Base-by-base conservation (phyloP, 768 basidiomycete species). In the Kwoniella dendrophila region DNA sequence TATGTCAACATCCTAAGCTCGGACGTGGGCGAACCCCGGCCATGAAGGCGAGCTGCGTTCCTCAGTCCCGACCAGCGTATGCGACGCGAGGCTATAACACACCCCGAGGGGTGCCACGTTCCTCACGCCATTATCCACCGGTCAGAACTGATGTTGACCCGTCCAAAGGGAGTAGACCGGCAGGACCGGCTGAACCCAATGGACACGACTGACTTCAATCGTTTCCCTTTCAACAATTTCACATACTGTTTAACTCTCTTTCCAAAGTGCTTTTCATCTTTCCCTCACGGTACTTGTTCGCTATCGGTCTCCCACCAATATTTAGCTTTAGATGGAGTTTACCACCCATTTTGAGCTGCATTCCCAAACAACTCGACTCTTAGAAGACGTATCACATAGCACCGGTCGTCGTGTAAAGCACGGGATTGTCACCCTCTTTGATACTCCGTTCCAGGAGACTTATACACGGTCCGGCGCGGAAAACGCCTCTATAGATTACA, bases 311-410 rank as follows among this genome's bases (percentile, higher is more conserved):
- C 85, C 86, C 83, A 85, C 85, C 85, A 82, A 82, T 87, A 87
- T 87, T 86, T 87, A 87, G 86, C 86, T 85, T 87, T 88, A 87
- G 86, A 88, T 86, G 86, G 86, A 86, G 83, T 86, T 86, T 85
- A 87, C 86, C 87, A 86, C 86, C 86, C 86, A 81, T 84, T 86
- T 87, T 83, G 86, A 85, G 86, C 87, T 87, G 87, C 86, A 87
- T 86, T 87, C 85, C 85, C 86, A 87, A 87, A 86, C 86, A 87
- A 87, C 87, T 85, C 86, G 85, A 88, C 87, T 87, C 86, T 82
- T 87, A 79, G 86, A 87, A 83, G 85, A 85, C 81, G 81, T 82
- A 85, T 85, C 86, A 86, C 84, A 86, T 81, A 83, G 83, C 82
- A 81, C 81, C 83, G 83, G 81, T 71, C 80, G 82, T 85, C 85